Conservation (phyloP, 805 yeast genomes). For the Alloascoidea africana region DNA sequence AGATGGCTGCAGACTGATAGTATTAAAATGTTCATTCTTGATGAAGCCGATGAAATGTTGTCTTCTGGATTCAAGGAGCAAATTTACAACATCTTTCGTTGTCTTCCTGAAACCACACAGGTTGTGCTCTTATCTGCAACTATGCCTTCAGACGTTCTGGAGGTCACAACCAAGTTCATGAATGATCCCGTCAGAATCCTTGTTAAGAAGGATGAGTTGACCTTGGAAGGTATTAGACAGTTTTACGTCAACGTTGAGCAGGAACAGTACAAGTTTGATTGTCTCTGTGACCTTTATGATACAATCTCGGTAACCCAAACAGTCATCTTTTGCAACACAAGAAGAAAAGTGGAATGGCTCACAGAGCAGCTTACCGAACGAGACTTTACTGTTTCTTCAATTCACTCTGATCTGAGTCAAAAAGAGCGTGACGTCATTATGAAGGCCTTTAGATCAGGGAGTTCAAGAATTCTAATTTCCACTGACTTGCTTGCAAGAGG, state of each 20-base stretch:
- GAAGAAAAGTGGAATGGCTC: constrained; percentile 87
- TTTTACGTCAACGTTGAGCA: constrained; percentile 81
- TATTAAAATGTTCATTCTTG: constrained; percentile 78
- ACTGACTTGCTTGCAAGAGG: constrained; percentile 98
- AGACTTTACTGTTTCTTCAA: constrained; percentile 85
- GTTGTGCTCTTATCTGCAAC: constrained; percentile 94
- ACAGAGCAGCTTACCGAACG: constrained; percentile 63
- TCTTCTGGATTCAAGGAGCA: constrained; percentile 92
- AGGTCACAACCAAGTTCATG: constrained; percentile 84
- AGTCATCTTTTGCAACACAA: constrained; percentile 95
- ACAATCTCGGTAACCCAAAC: constrained; percentile 93
- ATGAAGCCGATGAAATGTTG: constrained; percentile 94
- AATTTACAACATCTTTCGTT: constrained; percentile 80
- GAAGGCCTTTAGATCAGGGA: constrained; percentile 91
- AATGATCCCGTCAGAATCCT: constrained; percentile 86
- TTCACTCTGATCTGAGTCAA: constrained; percentile 96
- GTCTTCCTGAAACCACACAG: constrained; percentile 74
- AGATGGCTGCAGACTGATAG: constrained; percentile 58
- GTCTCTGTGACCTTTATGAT: constrained; percentile 89
- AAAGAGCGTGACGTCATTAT: constrained; percentile 87
- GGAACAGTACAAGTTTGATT: constrained; percentile 90
- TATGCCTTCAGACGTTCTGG: constrained; percentile 80
- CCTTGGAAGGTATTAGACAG: constrained; percentile 90
- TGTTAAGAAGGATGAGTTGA: constrained; percentile 88
- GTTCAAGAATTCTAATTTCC: constrained; percentile 84